Evolutionary conservation across 139 green algal species (phyloP).

Genomic region (Coelastrella sp.): DNA sequence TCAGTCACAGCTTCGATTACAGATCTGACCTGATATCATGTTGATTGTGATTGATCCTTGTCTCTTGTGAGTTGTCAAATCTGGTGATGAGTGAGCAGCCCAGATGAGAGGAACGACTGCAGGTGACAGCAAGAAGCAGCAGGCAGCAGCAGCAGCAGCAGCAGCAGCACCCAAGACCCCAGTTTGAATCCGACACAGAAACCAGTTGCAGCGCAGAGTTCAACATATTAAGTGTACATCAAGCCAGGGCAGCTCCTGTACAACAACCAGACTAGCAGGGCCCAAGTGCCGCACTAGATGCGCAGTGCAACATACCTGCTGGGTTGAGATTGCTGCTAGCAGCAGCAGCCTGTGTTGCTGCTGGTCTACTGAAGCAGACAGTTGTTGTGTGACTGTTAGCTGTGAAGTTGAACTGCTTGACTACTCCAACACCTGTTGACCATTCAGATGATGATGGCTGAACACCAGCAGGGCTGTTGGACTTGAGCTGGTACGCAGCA

Average conservation of each 20-base stretch:
- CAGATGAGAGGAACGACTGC: conserved; percentile 37
- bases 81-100: not conserved
- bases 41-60: conserved; percentile 3
- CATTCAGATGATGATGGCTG: not conserved
- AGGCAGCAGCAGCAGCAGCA: too few relatives aligned
- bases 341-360: not conserved
- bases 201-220: too few relatives aligned
- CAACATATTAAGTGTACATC: too few relatives aligned
- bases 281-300: not conserved
- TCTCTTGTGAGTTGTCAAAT: not conserved
- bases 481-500: not conserved
- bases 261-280: not conserved
- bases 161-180: too few relatives aligned
- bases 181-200: not conserved
- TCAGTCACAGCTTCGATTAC: too few relatives aligned
- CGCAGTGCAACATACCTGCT: not conserved
- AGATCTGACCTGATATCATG: conserved; percentile 11
- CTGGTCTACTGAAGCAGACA: conserved; percentile 36
- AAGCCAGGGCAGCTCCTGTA: not conserved
- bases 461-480: not conserved
- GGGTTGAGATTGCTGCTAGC: conserved; percentile 6
- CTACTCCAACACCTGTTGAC: conserved; percentile 8
- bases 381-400: conserved; percentile 13
- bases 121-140: too few relatives aligned
- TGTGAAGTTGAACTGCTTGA: conserved; percentile 16